Evolutionary conservation across 1,284 basidiomycete genomes (phyloP).

Genomic region (Leccinum insolens): DNA sequence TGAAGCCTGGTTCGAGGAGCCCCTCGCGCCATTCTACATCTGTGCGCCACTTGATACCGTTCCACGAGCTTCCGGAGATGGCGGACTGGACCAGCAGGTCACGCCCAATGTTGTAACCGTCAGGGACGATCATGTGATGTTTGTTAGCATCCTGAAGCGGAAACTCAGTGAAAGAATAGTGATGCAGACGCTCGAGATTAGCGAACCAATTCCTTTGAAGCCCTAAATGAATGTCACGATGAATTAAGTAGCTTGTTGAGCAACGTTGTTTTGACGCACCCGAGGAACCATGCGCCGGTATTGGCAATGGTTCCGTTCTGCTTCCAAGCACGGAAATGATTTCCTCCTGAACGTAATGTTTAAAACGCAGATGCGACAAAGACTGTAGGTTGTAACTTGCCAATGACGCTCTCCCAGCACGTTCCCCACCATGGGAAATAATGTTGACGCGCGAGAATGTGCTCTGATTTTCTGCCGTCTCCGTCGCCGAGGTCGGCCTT

Average conservation of each 20-base stretch:
- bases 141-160: constrained; percentile 56
- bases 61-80: constrained; percentile 59
- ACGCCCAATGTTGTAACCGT: constrained; percentile 80
- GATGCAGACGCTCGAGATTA: background rate
- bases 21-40: constrained; percentile 73
- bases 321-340: constrained; percentile 71
- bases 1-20: constrained; percentile 63
- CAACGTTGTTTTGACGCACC: constrained; percentile 41
- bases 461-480: constrained; percentile 61
- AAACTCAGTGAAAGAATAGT: background rate
- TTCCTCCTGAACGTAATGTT: constrained; percentile 45
- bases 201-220: constrained; percentile 68
- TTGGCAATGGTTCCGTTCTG: constrained; percentile 69
- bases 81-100: constrained; percentile 73
- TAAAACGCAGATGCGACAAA: constrained; percentile 4
- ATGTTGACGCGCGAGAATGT: constrained; percentile 66
- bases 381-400: constrained; percentile 40
- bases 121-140: constrained; percentile 69
- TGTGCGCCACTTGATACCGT: constrained; percentile 68
- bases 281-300: constrained; percentile 74
- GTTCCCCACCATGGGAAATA: constrained; percentile 69
- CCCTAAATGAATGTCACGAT: constrained; percentile 47
- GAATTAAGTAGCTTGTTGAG: background rate
- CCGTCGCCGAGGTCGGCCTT: constrained; percentile 76
- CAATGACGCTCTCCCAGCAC: constrained; percentile 73